Conservation (phyloP, 768 basidiomycete genomes). For the Piloderma croceum region DNA sequence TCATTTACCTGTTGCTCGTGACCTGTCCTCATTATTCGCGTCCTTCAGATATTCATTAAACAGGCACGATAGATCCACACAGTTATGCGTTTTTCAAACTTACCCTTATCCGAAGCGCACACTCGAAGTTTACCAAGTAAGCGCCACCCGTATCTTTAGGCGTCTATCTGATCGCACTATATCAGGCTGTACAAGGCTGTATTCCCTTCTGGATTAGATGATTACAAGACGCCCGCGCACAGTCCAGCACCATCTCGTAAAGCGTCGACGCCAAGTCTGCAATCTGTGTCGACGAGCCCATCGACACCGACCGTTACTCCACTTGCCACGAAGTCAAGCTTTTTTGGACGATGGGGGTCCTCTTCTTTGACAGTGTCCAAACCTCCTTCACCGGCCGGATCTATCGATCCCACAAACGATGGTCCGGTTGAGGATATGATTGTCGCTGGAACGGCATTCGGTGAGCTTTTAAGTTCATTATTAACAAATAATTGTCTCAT, state of each 20-base stretch:
- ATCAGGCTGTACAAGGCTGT: slow-evolving; percentile 62
- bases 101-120: slow-evolving; percentile 39
- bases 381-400: slow-evolving; percentile 13
- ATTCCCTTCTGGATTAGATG: slow-evolving; percentile 56
- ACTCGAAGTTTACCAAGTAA: slow-evolving; percentile 71
- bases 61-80: slow-evolving; percentile 32
- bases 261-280: slow-evolving; percentile 21
- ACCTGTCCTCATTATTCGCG: too few species aligned
- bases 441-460: slow-evolving; percentile 73
- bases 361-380: slow-evolving; percentile 16
- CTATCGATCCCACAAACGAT: slow-evolving; percentile 25
- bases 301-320: slow-evolving; percentile 4
- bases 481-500: not conserved
- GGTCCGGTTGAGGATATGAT: slow-evolving; percentile 69
- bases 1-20: not conserved
- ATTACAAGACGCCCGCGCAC: slow-evolving; percentile 34
- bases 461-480: slow-evolving; percentile 31
- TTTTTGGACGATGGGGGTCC: slow-evolving; percentile 24
- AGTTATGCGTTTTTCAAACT: not conserved
- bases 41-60: slow-evolving; percentile 43
- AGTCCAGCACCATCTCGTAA: slow-evolving; percentile 32
- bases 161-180: slow-evolving; percentile 5
- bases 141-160: slow-evolving; percentile 7
- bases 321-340: slow-evolving; percentile 4
- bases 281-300: slow-evolving; percentile 14